phyloP scores from a whole-genome alignment of 2,329 filamentous ascomycete genomes.

The Hypomyces rosellus region DNA sequence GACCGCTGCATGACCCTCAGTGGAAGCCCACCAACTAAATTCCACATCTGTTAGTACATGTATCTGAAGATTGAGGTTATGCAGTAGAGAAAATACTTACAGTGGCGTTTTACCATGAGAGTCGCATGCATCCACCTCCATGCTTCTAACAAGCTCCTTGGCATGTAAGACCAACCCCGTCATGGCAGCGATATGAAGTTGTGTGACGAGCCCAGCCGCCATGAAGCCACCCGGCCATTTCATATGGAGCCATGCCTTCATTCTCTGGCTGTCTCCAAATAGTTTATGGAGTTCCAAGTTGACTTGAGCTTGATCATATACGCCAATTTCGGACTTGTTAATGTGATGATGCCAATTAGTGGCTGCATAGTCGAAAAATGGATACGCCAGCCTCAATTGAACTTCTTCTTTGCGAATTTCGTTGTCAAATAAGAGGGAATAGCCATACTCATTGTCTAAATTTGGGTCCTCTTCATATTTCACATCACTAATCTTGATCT shows the following conservation, averaged over 20 bases:
- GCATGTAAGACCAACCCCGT: constrained; percentile 15
- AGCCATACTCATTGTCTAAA: too few species aligned
- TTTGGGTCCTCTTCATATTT: too few species aligned
- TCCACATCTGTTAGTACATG: background rate
- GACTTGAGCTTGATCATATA: constrained; percentile 14
- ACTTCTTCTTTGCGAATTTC: background rate
- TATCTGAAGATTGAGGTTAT: background rate
- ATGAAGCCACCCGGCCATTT: constrained; percentile 3
- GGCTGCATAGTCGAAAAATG: constrained; percentile 24
- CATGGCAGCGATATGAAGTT: constrained; percentile 17
- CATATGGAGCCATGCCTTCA: constrained; percentile 13
- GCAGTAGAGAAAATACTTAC: constrained; percentile 4
- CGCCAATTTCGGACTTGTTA: constrained; percentile 14
- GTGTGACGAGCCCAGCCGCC: background rate
- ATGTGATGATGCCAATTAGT: constrained; percentile 26
- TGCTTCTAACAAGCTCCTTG: constrained; percentile 13
- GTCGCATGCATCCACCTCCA: constrained; percentile 15
- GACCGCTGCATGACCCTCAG: constrained; percentile 14
- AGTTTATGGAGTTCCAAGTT: constrained; percentile 9
- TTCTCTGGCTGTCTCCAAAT: constrained; percentile 7
- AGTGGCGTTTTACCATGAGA: constrained; percentile 16
- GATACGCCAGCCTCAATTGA: constrained; percentile 14
- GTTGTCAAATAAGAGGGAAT: background rate
- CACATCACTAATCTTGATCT: too few species aligned
- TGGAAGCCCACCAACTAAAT: constrained; percentile 20